Evolutionary conservation across 2,329 filamentous ascomycete genomes (phyloP).

Genomic region (Phaeosphaeria sp.): DNA sequence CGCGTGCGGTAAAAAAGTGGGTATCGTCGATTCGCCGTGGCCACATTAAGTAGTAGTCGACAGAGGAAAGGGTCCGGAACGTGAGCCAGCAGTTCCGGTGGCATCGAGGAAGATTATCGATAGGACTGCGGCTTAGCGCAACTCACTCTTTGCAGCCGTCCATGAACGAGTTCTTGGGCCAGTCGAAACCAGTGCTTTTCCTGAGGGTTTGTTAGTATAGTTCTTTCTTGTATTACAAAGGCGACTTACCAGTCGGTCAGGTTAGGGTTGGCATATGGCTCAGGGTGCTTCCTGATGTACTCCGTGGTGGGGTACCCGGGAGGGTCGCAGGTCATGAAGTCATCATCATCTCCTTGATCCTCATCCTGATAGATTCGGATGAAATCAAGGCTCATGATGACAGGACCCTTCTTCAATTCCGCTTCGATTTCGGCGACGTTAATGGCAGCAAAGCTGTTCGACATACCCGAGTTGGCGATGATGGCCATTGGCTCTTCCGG

Average conservation of each 20-base stretch:
- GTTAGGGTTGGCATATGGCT: conserved; percentile 69
- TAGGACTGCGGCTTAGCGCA: neutral
- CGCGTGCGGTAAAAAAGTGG: conserved; percentile 9
- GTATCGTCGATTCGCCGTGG: conserved; percentile 38
- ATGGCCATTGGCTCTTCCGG: conserved; percentile 72
- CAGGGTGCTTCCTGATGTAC: conserved; percentile 69
- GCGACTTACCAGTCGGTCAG: conserved; percentile 65
- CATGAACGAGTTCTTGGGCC: conserved; percentile 69
- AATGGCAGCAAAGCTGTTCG: conserved; percentile 67
- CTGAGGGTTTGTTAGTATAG: conserved; percentile 35
- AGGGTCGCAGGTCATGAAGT: conserved; percentile 70
- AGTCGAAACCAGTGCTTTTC: conserved; percentile 60
- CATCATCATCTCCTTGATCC: conserved; percentile 52
- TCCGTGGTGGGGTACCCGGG: conserved; percentile 69
- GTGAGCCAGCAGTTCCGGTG: conserved; percentile 24
- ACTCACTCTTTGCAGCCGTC: conserved; percentile 57
- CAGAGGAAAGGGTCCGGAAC: conserved; percentile 23
- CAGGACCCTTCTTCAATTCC: conserved; percentile 56
- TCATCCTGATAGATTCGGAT: conserved; percentile 74
- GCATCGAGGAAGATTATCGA: conserved; percentile 8
- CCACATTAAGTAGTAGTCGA: conserved; percentile 34
- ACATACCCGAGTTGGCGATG: conserved; percentile 75
- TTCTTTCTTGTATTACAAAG: neutral
- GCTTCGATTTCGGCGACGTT: conserved; percentile 63
- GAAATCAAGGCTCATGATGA: conserved; percentile 72